A percentile compares a stretch with the other conserved stretches of the same genome.
phyloP scores from a whole-genome alignment of 495 filamentous ascomycete genomes.

The Patellaria atrata region DNA sequence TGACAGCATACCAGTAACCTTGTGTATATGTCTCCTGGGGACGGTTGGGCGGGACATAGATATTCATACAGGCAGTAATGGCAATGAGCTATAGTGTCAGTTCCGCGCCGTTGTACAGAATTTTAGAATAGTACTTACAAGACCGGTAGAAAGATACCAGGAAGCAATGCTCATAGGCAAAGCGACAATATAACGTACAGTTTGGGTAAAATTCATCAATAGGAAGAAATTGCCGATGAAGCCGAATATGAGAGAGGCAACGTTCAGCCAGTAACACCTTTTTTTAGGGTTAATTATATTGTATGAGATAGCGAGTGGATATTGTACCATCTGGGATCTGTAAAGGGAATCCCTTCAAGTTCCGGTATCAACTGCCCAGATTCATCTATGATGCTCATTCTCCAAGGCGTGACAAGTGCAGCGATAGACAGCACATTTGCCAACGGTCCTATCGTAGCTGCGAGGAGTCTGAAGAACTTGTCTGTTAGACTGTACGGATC shows the following conservation, averaged over 20 bases:
- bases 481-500: neutral
- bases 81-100: constrained; percentile 39
- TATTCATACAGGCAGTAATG: constrained; percentile 43
- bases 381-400: constrained; percentile 28
- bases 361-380: constrained; percentile 25
- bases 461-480: constrained; percentile 34
- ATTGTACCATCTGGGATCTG: constrained; percentile 26
- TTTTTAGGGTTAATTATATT: neutral
- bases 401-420: constrained; percentile 54
- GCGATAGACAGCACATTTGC: constrained; percentile 68
- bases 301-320: neutral
- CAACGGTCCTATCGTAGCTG: constrained; percentile 55
- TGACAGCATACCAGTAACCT: constrained; percentile 63
- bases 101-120: neutral
- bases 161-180: constrained; percentile 51
- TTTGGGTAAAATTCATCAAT: constrained; percentile 71
- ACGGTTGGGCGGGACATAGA: constrained; percentile 43
- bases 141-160: constrained; percentile 52
- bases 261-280: constrained; percentile 40
- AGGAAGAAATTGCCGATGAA: constrained; percentile 58
- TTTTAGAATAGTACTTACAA: constrained; percentile 39
- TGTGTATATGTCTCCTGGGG: constrained; percentile 52
- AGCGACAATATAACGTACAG: constrained; percentile 64
- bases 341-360: constrained; percentile 28
- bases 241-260: constrained; percentile 47